phyloP scores from a whole-genome alignment of 2,329 filamentous ascomycete species.

The Trichoderma koningiopsis region DNA sequence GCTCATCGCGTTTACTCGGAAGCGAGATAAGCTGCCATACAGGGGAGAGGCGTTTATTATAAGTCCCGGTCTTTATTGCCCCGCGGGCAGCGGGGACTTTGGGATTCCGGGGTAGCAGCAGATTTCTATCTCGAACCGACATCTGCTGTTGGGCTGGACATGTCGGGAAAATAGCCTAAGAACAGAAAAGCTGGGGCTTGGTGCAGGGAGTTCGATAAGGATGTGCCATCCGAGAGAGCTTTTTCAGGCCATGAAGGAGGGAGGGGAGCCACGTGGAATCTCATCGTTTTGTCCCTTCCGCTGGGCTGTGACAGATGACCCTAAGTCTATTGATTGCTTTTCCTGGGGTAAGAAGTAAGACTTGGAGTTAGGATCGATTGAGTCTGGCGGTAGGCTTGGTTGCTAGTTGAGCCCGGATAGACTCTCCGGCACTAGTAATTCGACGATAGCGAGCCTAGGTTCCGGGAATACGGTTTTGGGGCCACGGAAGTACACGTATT shows the following conservation, averaged over 20 bases:
- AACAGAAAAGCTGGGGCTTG: not conserved
- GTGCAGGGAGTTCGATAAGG: not conserved
- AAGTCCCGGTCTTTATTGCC: slow-evolving; percentile 11
- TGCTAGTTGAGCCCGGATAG: not conserved
- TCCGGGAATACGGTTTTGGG: not conserved
- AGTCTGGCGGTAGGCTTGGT: not conserved
- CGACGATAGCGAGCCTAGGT: not conserved
- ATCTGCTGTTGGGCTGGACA: not conserved
- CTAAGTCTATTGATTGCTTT: slow-evolving; percentile 1
- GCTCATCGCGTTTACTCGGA: slow-evolving; percentile 1
- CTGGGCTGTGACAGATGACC: not conserved
- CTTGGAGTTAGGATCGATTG: not conserved
- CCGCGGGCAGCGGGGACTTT: slow-evolving; percentile 14
- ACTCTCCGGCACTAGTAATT: not conserved
- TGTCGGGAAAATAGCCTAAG: not conserved
- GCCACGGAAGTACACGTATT: not conserved
- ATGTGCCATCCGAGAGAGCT: slow-evolving; percentile 13
- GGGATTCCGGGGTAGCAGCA: slow-evolving; percentile 21
- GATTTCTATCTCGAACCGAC: not conserved
- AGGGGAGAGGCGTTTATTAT: slow-evolving; percentile 5
- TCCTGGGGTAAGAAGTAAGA: not conserved
- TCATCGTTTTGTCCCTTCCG: not conserved
- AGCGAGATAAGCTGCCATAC: not conserved
- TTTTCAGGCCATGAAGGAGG: not conserved
- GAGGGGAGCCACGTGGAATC: slow-evolving; percentile 4